phyloP scores from a whole-genome alignment of 2,329 filamentous ascomycete genomes.

The Monilinia vaccinii-corymbosi region DNA sequence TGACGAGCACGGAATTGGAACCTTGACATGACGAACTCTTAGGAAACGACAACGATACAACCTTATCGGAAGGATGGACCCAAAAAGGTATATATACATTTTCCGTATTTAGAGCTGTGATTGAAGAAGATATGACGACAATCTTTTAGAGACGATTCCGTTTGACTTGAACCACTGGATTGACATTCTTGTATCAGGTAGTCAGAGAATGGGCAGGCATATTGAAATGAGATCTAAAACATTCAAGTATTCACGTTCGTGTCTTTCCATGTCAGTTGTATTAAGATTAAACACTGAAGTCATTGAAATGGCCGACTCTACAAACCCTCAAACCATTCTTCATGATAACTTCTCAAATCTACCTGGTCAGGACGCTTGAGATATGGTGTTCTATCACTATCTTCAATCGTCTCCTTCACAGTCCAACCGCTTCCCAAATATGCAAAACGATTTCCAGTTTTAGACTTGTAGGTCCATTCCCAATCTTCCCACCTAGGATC shows the following conservation, averaged over 20 bases:
- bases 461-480: constrained; percentile 40
- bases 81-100: background rate
- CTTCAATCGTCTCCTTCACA: constrained; percentile 41
- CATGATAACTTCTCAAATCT: constrained; percentile 54
- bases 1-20: constrained; percentile 7
- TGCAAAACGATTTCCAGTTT: constrained; percentile 35
- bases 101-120: background rate
- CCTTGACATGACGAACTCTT: constrained; percentile 7
- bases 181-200: background rate
- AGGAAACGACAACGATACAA: background rate
- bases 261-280: background rate
- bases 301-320: background rate
- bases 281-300: background rate
- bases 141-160: too few relatives aligned
- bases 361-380: constrained; percentile 45
- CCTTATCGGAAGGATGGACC: background rate
- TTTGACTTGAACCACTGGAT: background rate
- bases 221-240: background rate
- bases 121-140: too few relatives aligned
- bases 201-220: too few relatives aligned
- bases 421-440: constrained; percentile 65
- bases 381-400: constrained; percentile 55
- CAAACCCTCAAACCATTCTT: constrained; percentile 52
- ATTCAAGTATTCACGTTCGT: background rate
- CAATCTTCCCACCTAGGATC: constrained; percentile 51